Evolutionary conservation across 805 yeast species (phyloP).

Genomic region (Starmerella khaoyaiensis): DNA sequence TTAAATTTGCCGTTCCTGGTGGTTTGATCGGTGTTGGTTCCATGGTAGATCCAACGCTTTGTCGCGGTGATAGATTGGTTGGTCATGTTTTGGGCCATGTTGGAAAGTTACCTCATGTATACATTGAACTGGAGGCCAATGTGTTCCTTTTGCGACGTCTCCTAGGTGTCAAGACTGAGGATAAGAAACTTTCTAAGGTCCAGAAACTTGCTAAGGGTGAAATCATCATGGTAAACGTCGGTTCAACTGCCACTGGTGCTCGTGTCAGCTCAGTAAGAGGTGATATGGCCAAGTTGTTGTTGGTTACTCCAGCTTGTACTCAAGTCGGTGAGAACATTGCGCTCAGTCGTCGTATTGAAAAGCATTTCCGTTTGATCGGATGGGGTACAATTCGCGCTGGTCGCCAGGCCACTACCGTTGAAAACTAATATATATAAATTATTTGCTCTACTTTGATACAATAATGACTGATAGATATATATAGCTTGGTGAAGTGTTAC

Average conservation of each 20-base stretch:
- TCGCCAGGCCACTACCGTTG: conserved; percentile 14
- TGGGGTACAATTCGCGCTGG: conserved; percentile 94
- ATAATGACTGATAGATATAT: background rate
- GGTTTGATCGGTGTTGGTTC: conserved; percentile 99
- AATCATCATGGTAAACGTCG: conserved; percentile 97
- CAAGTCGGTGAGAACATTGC: conserved; percentile 98
- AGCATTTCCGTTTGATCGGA: conserved; percentile 99
- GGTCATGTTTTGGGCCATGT: conserved; percentile 99
- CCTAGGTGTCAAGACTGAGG: conserved; percentile 96
- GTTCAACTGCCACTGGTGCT: conserved; percentile 99
- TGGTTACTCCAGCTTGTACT: conserved; percentile 98
- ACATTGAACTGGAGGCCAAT: conserved; percentile 94
- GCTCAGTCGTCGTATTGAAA: conserved; percentile 94
- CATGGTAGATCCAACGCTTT: conserved; percentile 93
- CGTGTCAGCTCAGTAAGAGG: conserved; percentile 96
- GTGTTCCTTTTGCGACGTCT: conserved; percentile 92
- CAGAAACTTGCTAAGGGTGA: conserved; percentile 88
- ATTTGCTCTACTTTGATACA: no score
- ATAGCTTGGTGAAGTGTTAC: background rate
- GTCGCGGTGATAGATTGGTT: conserved; percentile 98
- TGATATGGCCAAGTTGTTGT: conserved; percentile 95
- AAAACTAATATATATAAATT: background rate
- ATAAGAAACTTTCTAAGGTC: conserved; percentile 92
- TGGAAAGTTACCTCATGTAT: conserved; percentile 89
- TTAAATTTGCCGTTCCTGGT: conserved; percentile 99